phyloP scores from a whole-genome alignment of 2,329 filamentous ascomycete genomes.

The Venturia nashicola region DNA sequence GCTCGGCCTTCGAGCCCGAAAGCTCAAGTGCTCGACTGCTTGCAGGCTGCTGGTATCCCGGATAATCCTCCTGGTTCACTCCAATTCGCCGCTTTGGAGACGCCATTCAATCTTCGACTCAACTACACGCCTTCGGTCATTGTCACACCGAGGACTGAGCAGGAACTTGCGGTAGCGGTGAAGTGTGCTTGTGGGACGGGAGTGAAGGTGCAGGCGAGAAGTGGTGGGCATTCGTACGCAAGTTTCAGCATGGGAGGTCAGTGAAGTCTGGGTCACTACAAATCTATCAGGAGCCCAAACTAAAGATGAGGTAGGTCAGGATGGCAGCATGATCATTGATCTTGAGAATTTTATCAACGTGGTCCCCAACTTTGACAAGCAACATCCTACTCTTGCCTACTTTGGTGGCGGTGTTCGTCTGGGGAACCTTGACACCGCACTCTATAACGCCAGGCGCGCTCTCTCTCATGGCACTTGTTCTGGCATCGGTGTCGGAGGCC shows the following conservation, averaged over 20 bases:
- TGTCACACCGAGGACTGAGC: conserved; percentile 37
- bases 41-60: conserved; percentile 12
- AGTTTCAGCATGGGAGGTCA: conserved; percentile 31
- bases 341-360: conserved; percentile 34
- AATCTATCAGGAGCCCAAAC: too few relatives aligned
- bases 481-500: conserved; percentile 45
- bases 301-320: conserved; percentile 22
- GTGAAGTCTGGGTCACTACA: background rate
- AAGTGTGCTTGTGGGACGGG: conserved; percentile 37
- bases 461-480: conserved; percentile 43
- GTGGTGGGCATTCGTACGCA: conserved; percentile 53
- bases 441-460: conserved; percentile 25
- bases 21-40: conserved; percentile 10
- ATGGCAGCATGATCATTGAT: conserved; percentile 37
- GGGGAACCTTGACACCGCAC: conserved; percentile 24
- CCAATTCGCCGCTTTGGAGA: conserved; percentile 14
- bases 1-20: background rate
- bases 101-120: conserved; percentile 24
- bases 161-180: conserved; percentile 45
- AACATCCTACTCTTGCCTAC: conserved; percentile 27
- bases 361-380: conserved; percentile 21
- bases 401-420: conserved; percentile 39
- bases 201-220: conserved; percentile 47
- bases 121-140: conserved; percentile 40
- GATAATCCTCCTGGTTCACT: conserved; percentile 11